Evolutionary conservation across 176 grass and related monocot genomes (phyloP), one percentile per base, ranked within the genome.

Genomic region (Oryza brachyantha): DNA sequence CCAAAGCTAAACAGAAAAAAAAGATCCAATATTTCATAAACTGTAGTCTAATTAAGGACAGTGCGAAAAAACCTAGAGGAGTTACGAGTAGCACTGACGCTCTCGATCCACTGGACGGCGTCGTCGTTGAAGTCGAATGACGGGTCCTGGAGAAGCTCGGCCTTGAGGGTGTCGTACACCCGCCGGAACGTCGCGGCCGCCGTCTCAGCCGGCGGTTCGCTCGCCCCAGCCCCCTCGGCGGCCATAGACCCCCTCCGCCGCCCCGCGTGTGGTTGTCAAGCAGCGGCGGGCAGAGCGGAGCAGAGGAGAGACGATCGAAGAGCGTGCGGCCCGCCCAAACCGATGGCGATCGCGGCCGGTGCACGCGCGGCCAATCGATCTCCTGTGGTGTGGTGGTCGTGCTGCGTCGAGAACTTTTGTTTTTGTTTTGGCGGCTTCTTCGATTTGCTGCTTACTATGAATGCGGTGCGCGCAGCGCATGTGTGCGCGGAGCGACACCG

Each of bases 91-190:
- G 13, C 12, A 57, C 81, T 60, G 35, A 83, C 72, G 16, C 12
- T 11, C 24, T 83, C 58, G 75, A 85, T 42, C 75, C 75, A 85
- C 19, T 29, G 75, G 42, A 79, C 10, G 67, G 75, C 74, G 40
- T 78, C 83, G 8, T 85, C 75, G 83, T 78, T 41, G 83, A 73
- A 85, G 31, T 79, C 59, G 58, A 79, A 64, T 57, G 57, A 26
- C 41, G 58, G 58, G 67, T 79, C 75, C 24, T 4, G 67, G 32
- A 85, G 67, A 14, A 85, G 83, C 67, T 79, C 75, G 32, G 40
- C 66, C 67, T 79, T 79, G 42, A 85, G 58, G 32, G 75, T 77
- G 8, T 21, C 66, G 59, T 85, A 79, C 32, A 78, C 66, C 41
- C 75, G 75, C 59, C 66, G 75, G 83, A 85, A 78, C 16, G 66